Base-by-base conservation (phyloP, 139 green algal genomes). In the Medakamo hakoo region DNA sequence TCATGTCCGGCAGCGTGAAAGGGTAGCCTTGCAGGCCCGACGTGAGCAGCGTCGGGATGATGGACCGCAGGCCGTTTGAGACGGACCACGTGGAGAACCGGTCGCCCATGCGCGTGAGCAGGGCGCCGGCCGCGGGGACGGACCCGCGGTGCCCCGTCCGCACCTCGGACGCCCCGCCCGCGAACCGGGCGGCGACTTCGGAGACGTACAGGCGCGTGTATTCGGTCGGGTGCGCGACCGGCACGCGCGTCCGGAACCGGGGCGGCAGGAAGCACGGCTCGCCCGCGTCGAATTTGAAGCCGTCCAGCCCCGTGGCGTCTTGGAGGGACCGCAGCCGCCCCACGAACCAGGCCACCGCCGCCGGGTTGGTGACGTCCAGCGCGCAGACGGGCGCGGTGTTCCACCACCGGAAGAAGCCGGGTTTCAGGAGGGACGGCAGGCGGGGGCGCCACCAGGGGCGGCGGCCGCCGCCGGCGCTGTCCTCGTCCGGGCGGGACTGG, bases 241-340 rank as follows among this genome's bases (percentile, higher is more conserved):
- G 68, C n/a, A 48, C 61, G 49, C 73, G 60, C 63, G 76, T 82
- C 19, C 49, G 30, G 63, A 78, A 76, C 2, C 63, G 57, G 18
- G 48, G 59, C 0, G 80, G 80, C 23, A 87, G 66, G 66, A 87
- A 87, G 75, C 80, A 86, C 16, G 80, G 80, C 71, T 87, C 80
- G 3, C 80, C 80, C 27, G 75, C 80, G 57, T 87, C 80, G 52
- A 87, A 87, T 73, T 87, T 87, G 68, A 86, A 87, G 20, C 80
- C 80, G 64, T 87, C 79, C 27, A 87, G 68, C 30, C 67, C 68
- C 4, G 74, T 72, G 3, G 63, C 30, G 4, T 61, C 68, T 62
- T 82, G 80, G 27, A 86, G 70, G 2, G 23, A 30, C 27, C 67
- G 63, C 59, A 87, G 65, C 18, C 77, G 60, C 23, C 23, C 21